Evolutionary conservation across 2,329 filamentous ascomycete species (phyloP), one percentile per base, ranked within the genome.

Genomic region (Exophiala dermatitidis): DNA sequence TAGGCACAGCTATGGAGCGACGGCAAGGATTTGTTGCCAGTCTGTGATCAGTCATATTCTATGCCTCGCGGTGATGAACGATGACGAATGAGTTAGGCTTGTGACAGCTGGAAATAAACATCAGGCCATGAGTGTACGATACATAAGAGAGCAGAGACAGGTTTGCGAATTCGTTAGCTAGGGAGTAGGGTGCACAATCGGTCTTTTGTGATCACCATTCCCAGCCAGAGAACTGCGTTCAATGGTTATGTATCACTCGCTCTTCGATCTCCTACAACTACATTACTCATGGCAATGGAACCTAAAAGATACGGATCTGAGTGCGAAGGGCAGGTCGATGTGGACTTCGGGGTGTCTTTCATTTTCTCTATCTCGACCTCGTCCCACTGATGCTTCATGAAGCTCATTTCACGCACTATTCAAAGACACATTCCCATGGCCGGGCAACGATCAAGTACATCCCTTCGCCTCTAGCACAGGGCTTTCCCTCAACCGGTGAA

Each of bases 381-480:
- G 28, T 33, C 29, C 45, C 29, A 26, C 4, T 34, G 34, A 30
- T 47, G 30, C 26, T 19, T 26, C 33, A 36, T 46, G n/a, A 48
- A 46, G 41, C 47, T 46, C 41, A 28, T 31, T 38, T 40, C 40
- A 36, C 47, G 48, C 26, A 19, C 37, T 44, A 40, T 32, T 36
- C 26, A 5, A 9, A 47, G 9, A 47, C 33, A 10, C 44, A 5
- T 45, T 46, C 37, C 36, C 50, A 53, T 56, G 53, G 45, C 56
- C 56, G 85, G 84, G 85, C 80, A 85, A 90, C 88, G 84, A 77
- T 91, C 71, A 94, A 91, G 88, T 88, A 82, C 82, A 77, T 84
- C 86, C 84, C 81, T 79, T 81, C 64, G 67, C 70, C 70, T 79
- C 81, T 77, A 83, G 79, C 83, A 93, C 90, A 96, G 90, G 91